These are phyloP conservation scores for Yamagishiella unicocca DNA, from an alignment of 139 green algal species.

Conservation along the genomic window DNA sequence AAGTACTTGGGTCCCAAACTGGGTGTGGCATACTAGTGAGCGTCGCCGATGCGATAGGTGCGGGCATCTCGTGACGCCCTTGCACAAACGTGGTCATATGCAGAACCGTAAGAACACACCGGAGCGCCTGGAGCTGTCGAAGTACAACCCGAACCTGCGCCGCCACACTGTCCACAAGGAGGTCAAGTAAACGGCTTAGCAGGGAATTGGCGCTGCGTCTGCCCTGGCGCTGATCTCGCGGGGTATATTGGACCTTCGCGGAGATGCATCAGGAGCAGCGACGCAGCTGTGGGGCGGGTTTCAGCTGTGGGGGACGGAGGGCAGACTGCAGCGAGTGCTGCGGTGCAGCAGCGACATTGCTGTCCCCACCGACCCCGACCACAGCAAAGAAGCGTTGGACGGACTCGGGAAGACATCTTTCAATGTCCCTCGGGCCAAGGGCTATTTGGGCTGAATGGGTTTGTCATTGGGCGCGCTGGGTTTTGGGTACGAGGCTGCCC, in stretches of 20 bases:
- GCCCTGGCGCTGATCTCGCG: neutral
- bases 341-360: too few species aligned
- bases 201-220: neutral
- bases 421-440: too few species aligned
- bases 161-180: conserved; percentile 88
- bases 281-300: neutral
- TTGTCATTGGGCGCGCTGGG: too few species aligned
- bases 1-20: neutral
- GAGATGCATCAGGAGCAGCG: neutral
- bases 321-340: neutral
- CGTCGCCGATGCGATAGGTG: neutral
- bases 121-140: conserved; percentile 90
- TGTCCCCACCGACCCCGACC: too few species aligned
- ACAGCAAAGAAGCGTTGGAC: too few species aligned
- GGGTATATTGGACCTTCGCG: neutral
- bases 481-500: too few species aligned
- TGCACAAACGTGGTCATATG: neutral
- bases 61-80: neutral
- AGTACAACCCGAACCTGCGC: conserved; percentile 93
- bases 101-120: conserved; percentile 93
- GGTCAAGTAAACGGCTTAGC: conserved; percentile 78
- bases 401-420: too few species aligned
- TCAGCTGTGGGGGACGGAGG: neutral
- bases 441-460: too few species aligned
- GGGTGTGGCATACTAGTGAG: neutral